Evolutionary conservation across 2,329 filamentous ascomycete genomes (phyloP).

Genomic region (Monilinia vaccinii-corymbosi): DNA sequence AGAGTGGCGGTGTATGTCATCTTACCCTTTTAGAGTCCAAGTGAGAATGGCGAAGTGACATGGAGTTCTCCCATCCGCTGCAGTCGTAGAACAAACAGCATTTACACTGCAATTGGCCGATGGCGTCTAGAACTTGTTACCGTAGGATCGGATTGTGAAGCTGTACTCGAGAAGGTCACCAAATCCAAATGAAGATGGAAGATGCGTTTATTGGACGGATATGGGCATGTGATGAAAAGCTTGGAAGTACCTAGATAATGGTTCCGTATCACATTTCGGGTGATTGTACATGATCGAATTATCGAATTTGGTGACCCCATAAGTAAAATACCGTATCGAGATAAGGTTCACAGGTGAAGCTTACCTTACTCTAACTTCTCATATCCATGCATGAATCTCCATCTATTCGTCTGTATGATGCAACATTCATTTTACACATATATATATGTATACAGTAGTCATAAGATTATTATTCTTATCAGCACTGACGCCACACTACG

Average conservation of each 20-base stretch:
- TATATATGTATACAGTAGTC: no score
- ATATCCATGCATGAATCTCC: no score
- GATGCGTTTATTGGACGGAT: background rate
- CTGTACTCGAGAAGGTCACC: background rate
- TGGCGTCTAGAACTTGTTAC: conserved; percentile 3
- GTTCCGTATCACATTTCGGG: background rate
- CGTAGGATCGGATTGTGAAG: background rate
- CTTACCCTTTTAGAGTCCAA: background rate
- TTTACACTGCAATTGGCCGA: no score
- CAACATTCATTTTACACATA: no score
- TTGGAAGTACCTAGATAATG: background rate
- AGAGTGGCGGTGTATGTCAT: background rate
- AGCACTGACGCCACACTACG: no score
- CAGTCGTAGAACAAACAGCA: no score
- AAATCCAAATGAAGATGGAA: background rate
- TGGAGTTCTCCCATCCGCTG: background rate
- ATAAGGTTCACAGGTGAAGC: no score
- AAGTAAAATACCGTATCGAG: no score
- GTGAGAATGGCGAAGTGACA: background rate
- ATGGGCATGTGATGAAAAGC: background rate
- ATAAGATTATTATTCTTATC: no score
- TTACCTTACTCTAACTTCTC: no score
- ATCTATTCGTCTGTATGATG: background rate
- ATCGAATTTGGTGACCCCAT: no score
- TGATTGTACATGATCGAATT: background rate